Evolutionary conservation across 768 basidiomycete species (phyloP).

Genomic region (Coprinopsis sp.): DNA sequence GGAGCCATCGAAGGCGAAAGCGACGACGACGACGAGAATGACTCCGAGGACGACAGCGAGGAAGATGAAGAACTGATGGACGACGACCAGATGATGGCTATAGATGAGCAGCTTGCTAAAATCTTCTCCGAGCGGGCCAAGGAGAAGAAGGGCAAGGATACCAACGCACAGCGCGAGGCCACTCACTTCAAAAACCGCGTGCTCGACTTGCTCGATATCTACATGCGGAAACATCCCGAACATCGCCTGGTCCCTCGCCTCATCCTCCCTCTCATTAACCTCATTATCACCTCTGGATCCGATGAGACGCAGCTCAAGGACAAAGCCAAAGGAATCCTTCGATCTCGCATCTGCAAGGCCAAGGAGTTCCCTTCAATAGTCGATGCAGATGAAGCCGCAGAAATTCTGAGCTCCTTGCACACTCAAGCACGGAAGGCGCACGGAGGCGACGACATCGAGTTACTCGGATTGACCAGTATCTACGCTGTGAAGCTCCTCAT

Average conservation of each 20-base stretch:
- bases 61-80: conserved; percentile 76
- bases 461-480: conserved; percentile 64
- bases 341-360: conserved; percentile 65
- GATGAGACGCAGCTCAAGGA: conserved; percentile 88
- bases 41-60: conserved; percentile 48
- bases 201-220: conserved; percentile 89
- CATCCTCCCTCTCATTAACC: conserved; percentile 71
- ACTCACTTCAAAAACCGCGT: conserved; percentile 96
- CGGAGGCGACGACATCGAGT: conserved; percentile 55
- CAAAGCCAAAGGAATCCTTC: conserved; percentile 80
- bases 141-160: conserved; percentile 61
- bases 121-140: conserved; percentile 71
- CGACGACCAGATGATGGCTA: conserved; percentile 97
- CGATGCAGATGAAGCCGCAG: conserved; percentile 38
- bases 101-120: conserved; percentile 87
- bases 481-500: conserved; percentile 57
- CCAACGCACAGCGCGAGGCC: conserved; percentile 78
- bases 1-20: conserved; percentile 52
- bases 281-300: conserved; percentile 57
- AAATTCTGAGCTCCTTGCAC: conserved; percentile 62
- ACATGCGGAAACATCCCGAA: conserved; percentile 71
- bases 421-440: conserved; percentile 62
- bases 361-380: conserved; percentile 58
- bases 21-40: conserved; percentile 57
- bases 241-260: conserved; percentile 64